Evolutionary conservation across 345 rosid genomes (phyloP), one percentile per base, ranked within the genome.

Genomic region (Rhizophora mangle): DNA sequence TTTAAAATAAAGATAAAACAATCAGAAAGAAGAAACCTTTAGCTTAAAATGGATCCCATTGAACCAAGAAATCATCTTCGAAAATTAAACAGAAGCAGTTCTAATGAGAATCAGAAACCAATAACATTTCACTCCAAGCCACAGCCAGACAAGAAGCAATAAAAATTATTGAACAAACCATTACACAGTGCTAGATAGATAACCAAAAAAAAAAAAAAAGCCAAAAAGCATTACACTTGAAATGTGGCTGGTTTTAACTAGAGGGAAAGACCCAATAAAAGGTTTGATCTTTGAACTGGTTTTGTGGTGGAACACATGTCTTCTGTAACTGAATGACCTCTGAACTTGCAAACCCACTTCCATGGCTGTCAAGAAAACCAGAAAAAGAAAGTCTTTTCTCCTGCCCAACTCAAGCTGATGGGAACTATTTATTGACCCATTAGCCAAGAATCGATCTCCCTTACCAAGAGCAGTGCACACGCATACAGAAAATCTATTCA

Each of bases 291-390:
- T 85, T 67, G 80, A 74, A 60, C 76, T 69, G 34, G 79, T 76
- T 56, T 74, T 84, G 47, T 74, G 78, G 6, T 55, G 68, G 49
- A 81, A 75, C 34, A 73, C 63, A 36, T 72, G 68, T 80, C 84
- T 62, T 80, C 84, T 62, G 70, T 78, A 60, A 76, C 82, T 78
- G 77, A 77, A 27, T 9, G 91, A 82, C 37, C 85, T 72, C 76
- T 82, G 95, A 21, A 81, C 76, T 67, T 82, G 90, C 80, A 85
- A 83, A 68, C 77, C 79, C 74, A 83, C 79, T 71, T 89, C 97
- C 95, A 91, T 93, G 73, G 75, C 80, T 67, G 61, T 67, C 21
- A 13, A 47, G 2, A 72, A 60, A 53, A 15, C 53, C 36, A 37
- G 47, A 37, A 66, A 62, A 15, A 69, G 56, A 74, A 66, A 49